Evolutionary conservation across 2,329 filamentous ascomycete species (phyloP).

Genomic region (Hypoxylon sp.): DNA sequence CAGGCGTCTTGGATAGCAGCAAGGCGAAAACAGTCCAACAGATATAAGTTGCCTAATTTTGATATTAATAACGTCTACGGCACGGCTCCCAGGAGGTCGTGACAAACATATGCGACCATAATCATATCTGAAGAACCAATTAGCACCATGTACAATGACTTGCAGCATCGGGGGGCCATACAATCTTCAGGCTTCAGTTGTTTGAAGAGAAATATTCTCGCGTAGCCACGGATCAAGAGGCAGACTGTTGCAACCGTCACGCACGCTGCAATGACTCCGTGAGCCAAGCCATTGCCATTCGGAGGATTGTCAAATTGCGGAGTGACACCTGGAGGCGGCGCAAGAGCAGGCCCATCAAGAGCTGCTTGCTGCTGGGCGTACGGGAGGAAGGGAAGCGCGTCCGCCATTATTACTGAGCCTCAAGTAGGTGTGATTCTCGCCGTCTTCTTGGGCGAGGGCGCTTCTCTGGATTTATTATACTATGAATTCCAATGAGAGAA

Average conservation of each 20-base stretch:
- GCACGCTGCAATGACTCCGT: slow-evolving; percentile 29
- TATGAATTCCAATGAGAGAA: slow-evolving; percentile 12
- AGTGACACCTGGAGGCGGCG: slow-evolving; percentile 22
- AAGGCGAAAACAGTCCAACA: slow-evolving; percentile 22
- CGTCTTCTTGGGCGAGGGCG: slow-evolving; percentile 5
- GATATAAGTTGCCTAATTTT: slow-evolving; percentile 18
- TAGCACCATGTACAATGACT: not conserved
- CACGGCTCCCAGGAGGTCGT: not conserved
- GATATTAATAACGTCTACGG: not conserved
- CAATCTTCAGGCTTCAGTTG: slow-evolving; percentile 36
- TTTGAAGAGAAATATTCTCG: slow-evolving; percentile 32
- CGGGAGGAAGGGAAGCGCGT: slow-evolving; percentile 19
- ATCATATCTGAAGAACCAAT: slow-evolving; percentile 32
- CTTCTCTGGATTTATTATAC: slow-evolving; percentile 12
- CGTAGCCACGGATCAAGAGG: slow-evolving; percentile 29
- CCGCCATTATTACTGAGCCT: slow-evolving; percentile 25
- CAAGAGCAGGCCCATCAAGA: slow-evolving; percentile 34
- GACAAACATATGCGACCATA: slow-evolving; percentile 26
- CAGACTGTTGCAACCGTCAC: slow-evolving; percentile 29
- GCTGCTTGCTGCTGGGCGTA: slow-evolving; percentile 18
- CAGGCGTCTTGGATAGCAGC: slow-evolving; percentile 30
- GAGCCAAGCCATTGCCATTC: slow-evolving; percentile 33
- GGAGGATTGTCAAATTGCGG: slow-evolving; percentile 35
- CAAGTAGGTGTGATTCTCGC: slow-evolving; percentile 18
- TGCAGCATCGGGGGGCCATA: slow-evolving; percentile 6